Evolutionary conservation across 306 rosid species (phyloP).

Genomic region (Rosa multiflora): DNA sequence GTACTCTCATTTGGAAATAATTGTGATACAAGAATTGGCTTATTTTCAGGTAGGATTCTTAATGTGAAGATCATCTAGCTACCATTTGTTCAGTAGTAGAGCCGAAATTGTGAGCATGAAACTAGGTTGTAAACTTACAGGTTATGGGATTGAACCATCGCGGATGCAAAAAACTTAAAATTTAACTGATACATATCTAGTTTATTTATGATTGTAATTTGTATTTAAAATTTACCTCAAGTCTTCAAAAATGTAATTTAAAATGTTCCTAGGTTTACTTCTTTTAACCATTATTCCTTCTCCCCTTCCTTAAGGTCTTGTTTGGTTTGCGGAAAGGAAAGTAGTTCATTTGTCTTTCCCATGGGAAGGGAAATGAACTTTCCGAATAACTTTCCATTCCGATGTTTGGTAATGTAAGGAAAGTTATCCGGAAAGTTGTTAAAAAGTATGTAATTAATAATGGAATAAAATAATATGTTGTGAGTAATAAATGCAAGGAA

Average conservation of each 20-base stretch:
- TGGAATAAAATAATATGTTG: too few relatives aligned
- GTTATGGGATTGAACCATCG: not conserved
- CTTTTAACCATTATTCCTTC: not conserved
- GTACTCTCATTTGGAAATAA: slow-evolving; percentile 29
- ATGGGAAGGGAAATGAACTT: too few relatives aligned
- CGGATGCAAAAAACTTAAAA: not conserved
- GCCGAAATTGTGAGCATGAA: not conserved
- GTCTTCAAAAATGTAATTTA: not conserved
- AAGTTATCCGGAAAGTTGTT: too few relatives aligned
- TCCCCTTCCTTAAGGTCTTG: not conserved
- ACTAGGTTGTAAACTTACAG: not conserved
- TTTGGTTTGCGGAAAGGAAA: too few relatives aligned
- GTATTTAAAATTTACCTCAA: not conserved
- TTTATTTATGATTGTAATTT: not conserved
- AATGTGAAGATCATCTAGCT: not conserved
- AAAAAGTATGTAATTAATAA: too few relatives aligned
- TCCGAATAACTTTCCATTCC: too few relatives aligned
- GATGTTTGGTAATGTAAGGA: too few relatives aligned
- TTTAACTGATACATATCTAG: not conserved
- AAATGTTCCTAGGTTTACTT: not conserved
- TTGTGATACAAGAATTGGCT: not conserved
- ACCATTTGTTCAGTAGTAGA: not conserved
- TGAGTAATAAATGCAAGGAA: too few relatives aligned
- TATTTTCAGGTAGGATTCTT: not conserved
- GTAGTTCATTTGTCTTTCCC: too few relatives aligned